Conservation (phyloP, 1,139 yeast genomes). For the Diutina sp. region DNA sequence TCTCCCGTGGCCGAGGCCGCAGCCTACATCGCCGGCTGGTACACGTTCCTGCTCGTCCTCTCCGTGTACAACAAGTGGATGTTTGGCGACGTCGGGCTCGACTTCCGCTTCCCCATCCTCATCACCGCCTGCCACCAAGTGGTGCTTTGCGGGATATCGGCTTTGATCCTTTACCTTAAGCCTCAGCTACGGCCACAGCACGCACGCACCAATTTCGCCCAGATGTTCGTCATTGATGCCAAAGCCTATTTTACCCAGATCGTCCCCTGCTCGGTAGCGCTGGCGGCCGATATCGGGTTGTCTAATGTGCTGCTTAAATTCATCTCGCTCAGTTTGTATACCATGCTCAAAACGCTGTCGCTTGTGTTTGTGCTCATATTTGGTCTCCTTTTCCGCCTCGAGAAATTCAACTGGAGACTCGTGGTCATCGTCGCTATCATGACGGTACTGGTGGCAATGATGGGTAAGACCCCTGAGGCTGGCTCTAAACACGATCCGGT, state of each 20-base stretch:
- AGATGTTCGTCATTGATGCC: slow-evolving; percentile 8
- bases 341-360: slow-evolving; percentile 85
- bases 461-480: slow-evolving; percentile 36
- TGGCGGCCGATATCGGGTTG: slow-evolving; percentile 89
- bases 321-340: slow-evolving; percentile 74
- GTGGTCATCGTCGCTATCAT: slow-evolving; percentile 59
- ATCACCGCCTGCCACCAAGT: slow-evolving; percentile 81
- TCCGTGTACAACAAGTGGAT: slow-evolving; percentile 96
- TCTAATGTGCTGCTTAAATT: slow-evolving; percentile 74
- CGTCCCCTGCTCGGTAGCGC: slow-evolving; percentile 76
- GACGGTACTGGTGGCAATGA: slow-evolving; percentile 74
- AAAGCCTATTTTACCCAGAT: slow-evolving; percentile 35
- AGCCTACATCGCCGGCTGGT: slow-evolving; percentile 33
- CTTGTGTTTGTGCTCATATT: slow-evolving; percentile 79
- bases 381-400: slow-evolving; percentile 71
- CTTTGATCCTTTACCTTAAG: slow-evolving; percentile 25
- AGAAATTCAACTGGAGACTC: slow-evolving; percentile 54
- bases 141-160: slow-evolving; percentile 42
- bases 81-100: slow-evolving; percentile 59
- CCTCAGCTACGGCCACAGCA: slow-evolving; percentile 37
- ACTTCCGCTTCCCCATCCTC: slow-evolving; percentile 72
- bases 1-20: not conserved
- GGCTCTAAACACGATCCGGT: slow-evolving; percentile 14
- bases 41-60: slow-evolving; percentile 53
- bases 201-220: slow-evolving; percentile 4